Evolutionary conservation across 108 stramenopile genomes (phyloP), one percentile per base, ranked within the genome.

Genomic region (Parietichytrium sp.): DNA sequence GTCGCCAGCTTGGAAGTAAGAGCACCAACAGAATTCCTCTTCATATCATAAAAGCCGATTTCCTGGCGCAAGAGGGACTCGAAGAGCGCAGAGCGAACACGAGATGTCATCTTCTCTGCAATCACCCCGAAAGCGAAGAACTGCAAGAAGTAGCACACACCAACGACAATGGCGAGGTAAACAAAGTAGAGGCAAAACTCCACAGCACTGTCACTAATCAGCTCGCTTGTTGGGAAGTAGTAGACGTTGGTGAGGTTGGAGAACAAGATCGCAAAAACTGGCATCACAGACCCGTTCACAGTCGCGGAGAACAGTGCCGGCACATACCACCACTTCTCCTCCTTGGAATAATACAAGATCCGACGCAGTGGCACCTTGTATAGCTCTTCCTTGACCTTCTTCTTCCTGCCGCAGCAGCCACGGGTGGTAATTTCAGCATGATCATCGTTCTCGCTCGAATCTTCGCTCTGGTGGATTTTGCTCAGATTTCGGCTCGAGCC

Each of bases 101-200:
- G 80, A 8, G 72, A 26, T 7, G 86, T 86, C 27, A 89, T 42
- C 10, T 84, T 55, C 49, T 82, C 88, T n/a, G 85, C 85, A 27
- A 86, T 20, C 4, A 15, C 20, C 4, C 54, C 54, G 20, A 55
- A 81, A 47, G 25, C 25, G 3, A 3, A 0, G 13, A 4, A 3
- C 47, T 81, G 54, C 25, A 81, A 3, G 54, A 54, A 54, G 0
- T n/a, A 3, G 16, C 8, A 45, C 4, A 81, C 15, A 31, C n/a
- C 80, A n/a, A n/a, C n/a, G n/a, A n/a, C n/a, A n/a, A n/a, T n/a
- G n/a, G n/a, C n/a, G 13, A 54, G 3, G 53, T 3, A 51, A 4
- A 80, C 31, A 29, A 80, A 54, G 52, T 29, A 29, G 3, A 33
- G 20, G 4, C 38, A 15, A 29, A 27, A 54, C 6, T 4, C n/a